Percentiles rank a stretch among this genome's conserved stretches.
Evolutionary conservation across 805 yeast species (phyloP).

Genomic region (Zygosaccharomyces kombuchaensis): DNA sequence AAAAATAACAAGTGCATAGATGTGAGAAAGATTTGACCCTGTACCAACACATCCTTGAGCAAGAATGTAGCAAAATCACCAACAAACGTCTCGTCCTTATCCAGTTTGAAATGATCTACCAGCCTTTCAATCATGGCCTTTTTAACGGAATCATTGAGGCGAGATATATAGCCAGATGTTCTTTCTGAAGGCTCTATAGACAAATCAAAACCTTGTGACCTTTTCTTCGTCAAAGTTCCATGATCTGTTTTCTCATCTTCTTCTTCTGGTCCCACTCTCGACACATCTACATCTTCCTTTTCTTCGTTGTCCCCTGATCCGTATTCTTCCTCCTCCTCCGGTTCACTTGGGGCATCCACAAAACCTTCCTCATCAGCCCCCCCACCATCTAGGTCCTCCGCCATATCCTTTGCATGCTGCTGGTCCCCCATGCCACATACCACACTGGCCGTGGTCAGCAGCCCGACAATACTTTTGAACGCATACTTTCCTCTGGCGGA

Average conservation of each 20-base stretch:
- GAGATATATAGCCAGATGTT: neutral
- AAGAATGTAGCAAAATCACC: slow-evolving; percentile 77
- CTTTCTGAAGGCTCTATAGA: slow-evolving; percentile 13
- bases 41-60: slow-evolving; percentile 73
- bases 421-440: slow-evolving; percentile 38
- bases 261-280: neutral
- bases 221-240: neutral
- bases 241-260: neutral
- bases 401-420: slow-evolving; percentile 20
- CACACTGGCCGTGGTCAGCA: slow-evolving; percentile 54
- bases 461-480: slow-evolving; percentile 50
- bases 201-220: slow-evolving; percentile 10
- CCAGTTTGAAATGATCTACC: slow-evolving; percentile 38
- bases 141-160: neutral
- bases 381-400: slow-evolving; percentile 16
- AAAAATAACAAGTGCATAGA: slow-evolving; percentile 60
- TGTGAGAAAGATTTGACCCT: slow-evolving; percentile 81
- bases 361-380: slow-evolving; percentile 3
- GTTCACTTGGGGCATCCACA: neutral
- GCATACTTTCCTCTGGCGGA: slow-evolving; percentile 40
- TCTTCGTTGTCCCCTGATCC: neutral
- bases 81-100: slow-evolving; percentile 50
- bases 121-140: slow-evolving; percentile 2
- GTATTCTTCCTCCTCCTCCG: neutral
- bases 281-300: neutral